A percentile compares a stretch with the other conserved stretches of the same genome.
phyloP scores from a whole-genome alignment of 306 rosid genomes.

The Cajanus cajan region DNA sequence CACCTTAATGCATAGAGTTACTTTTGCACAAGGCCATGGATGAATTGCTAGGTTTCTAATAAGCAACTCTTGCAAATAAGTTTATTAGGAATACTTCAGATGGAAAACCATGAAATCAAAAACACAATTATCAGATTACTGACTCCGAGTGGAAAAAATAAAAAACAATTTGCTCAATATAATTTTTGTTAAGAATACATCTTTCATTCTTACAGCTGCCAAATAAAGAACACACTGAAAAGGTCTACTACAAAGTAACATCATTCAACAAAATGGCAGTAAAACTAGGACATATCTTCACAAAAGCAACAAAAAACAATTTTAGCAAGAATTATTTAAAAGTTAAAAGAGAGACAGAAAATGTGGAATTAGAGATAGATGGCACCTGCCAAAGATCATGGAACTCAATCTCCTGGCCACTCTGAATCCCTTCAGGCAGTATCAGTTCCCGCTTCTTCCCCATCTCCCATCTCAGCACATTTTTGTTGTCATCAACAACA shows the following conservation, averaged over 20 bases:
- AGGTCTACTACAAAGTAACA: background rate
- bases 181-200: background rate
- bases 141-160: slow-evolving; percentile 11
- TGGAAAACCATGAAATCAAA: slow-evolving; percentile 12
- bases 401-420: slow-evolving; percentile 69
- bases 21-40: background rate
- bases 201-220: background rate
- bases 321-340: background rate
- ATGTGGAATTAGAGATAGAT: slow-evolving; percentile 18
- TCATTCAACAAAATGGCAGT: slow-evolving; percentile 8
- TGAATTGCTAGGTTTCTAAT: background rate
- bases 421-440: slow-evolving; percentile 59
- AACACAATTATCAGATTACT: slow-evolving; percentile 6
- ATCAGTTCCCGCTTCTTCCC: slow-evolving; percentile 67
- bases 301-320: background rate
- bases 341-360: background rate
- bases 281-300: background rate
- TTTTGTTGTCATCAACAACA: slow-evolving; percentile 77
- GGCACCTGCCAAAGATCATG: slow-evolving; percentile 96
- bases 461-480: slow-evolving; percentile 70
- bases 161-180: background rate
- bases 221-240: background rate
- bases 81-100: background rate
- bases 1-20: background rate
- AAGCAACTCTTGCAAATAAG: background rate